Base-by-base conservation (phyloP, 257 asterid genomes). In the Nicotiana noctiflora region DNA sequence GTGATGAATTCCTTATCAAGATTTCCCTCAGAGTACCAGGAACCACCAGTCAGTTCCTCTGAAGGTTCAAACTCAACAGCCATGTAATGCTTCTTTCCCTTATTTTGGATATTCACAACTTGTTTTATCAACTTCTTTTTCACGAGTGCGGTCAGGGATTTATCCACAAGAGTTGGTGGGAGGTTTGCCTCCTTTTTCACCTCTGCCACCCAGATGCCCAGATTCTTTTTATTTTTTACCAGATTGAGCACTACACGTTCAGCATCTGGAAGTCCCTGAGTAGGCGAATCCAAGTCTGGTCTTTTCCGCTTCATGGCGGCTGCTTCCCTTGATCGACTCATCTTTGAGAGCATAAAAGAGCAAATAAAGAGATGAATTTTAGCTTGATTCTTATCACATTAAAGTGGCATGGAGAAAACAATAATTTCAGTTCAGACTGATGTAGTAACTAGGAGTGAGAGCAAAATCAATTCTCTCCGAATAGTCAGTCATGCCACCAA, bases 1-100 rank as follows among this genome's bases (percentile, higher is more conserved):
- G 61, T 14, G 2, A 92, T 85, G 65, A 89, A 82, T 27, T 61
- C 89, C 31, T 52, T 76, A 85, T 91, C 92, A 64, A 94, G 92
- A 18, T 80, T 77, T 67, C 96, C 97, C 2, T 89, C 84, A 0
- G 4, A 23, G 8, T 92, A 94, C 90, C 93, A 91, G 0, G 80
- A 88, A 25, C 97, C 97, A 31, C 97, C 98, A 0, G 81, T 89
- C 3, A 94, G 76, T 82, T 91, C 97, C 79, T 83, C 88, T 0
- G 94, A 91, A 13, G 97, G 93, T 77, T 90, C 92, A 31, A 88
- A 88, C 78, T 87, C 92, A 5, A 44, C 85, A 9, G 90, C 92
- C 90, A 93, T 91, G 89, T 86, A 89, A 87, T 81, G 82, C 76
- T 87, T 88, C 60, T 67, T 85, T 5, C 81, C 83, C 84, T 84